Evolutionary conservation across 2,329 filamentous ascomycete species (phyloP), one percentile per base, ranked within the genome.

Genomic region (Monilinia fructigena): DNA sequence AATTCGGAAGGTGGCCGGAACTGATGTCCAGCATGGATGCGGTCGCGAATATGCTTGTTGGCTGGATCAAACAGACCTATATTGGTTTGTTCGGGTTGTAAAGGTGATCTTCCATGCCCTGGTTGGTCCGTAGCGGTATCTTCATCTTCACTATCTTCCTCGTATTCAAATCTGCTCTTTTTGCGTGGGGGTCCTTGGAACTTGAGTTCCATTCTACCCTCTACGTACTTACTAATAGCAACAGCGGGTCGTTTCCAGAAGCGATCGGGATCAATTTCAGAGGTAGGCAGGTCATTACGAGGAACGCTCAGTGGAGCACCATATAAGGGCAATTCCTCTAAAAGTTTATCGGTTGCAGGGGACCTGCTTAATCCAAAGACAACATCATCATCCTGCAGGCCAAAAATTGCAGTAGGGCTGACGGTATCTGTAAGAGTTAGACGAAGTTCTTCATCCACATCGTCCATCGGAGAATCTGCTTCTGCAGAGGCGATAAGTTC

Each of bases 1-100:
- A 93, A 89, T 76, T 98, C 94, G 0, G 92, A 93, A 0, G 95
- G 95, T 20, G 95, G 95, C 65, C 93, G 85, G 81, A 99, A 98
- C 69, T 94, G 91, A 77, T 97, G 93, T 11, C 91, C 91, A 12
- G 92, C 91, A 75, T 97, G 92, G 6, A 99, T 85, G 20, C 95
- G 86, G 75, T 98, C 94, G 66, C 94, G 87, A 52, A 97, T 93
- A 65, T 89, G 85, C 77, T 94, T 96, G 80, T 96, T 94, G 68
- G 96, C 91, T 0, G 92, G 88, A 69, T 91, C 88, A 78, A 99
- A 99, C 0, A 99, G 81, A 1, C 94, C 93, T 67, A 97, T 92
- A 68, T 91, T 86, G 1, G 83, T 86, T 70, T 89, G 89, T 70
- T 90, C 86, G 0, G 93, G 88, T 1, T 85, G 83, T 11, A 93